Evolutionary conservation across 495 filamentous ascomycete genomes (phyloP).

Genomic region (Venustampulla echinocandica): DNA sequence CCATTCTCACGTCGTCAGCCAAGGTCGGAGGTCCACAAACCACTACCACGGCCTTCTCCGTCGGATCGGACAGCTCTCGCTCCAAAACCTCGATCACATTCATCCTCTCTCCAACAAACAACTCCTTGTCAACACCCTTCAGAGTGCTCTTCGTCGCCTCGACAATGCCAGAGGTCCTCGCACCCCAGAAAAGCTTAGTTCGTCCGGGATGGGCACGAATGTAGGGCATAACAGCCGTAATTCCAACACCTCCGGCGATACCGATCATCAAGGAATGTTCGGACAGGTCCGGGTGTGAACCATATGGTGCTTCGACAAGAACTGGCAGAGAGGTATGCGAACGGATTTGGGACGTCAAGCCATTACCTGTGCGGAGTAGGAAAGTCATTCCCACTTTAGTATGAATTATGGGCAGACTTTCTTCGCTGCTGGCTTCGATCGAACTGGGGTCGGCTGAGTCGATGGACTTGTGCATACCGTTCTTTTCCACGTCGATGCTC

Average conservation of each 20-base stretch:
- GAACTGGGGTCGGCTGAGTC: no score
- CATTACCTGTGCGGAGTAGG: neutral
- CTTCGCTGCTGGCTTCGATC: neutral
- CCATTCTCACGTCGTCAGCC: slow-evolving; percentile 20
- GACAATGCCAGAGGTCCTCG: slow-evolving; percentile 11
- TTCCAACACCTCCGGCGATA: slow-evolving; percentile 25
- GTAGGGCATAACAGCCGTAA: slow-evolving; percentile 16
- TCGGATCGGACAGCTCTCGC: neutral
- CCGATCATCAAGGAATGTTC: slow-evolving; percentile 14
- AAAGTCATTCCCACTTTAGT: neutral
- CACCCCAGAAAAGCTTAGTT: slow-evolving; percentile 22
- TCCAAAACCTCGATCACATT: slow-evolving; percentile 14
- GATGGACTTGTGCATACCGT: neutral
- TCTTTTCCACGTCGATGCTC: neutral
- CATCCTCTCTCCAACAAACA: slow-evolving; percentile 16
- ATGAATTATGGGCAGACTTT: neutral
- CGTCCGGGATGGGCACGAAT: slow-evolving; percentile 13
- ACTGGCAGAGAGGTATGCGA: neutral
- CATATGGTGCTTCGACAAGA: neutral
- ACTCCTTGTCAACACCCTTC: slow-evolving; percentile 9
- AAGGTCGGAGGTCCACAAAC: slow-evolving; percentile 22
- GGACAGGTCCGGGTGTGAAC: slow-evolving; percentile 1
- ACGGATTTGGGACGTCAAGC: neutral
- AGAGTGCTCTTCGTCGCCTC: slow-evolving; percentile 7
- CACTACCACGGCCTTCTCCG: slow-evolving; percentile 16